Base-by-base conservation (phyloP, 2,329 filamentous ascomycete species). In the Apiospora saccharicola region DNA sequence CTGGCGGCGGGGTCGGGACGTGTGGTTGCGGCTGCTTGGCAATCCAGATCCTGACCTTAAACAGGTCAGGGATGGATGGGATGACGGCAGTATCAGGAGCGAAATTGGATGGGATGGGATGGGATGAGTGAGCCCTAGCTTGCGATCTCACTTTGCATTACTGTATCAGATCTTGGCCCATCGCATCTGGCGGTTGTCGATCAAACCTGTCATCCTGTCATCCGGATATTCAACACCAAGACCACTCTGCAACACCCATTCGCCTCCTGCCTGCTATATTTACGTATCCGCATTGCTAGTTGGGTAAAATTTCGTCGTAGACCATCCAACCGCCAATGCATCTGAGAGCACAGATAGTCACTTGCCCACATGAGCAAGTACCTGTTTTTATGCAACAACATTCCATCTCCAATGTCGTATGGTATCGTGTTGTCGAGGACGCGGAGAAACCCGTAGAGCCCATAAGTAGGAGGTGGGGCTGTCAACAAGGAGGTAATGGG, bases 151-250 rank as follows among this genome's bases (percentile, higher is more conserved):
- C 22, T 24, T 37, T 61, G 53, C 53, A 61, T 61, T 61, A 37
- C 53, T 61, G 53, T 61, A 61, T 61, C 53, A 61, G 57, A 64
- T 64, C 57, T 64, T 64, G 22, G 57, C 3, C 30, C 57, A 64
- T 64, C 57, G 57, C 57, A 64, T 64, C 57, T 37, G 57, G 57
- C 34, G 57, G 57, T 19, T 57, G 51, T 57, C 51, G 30, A 61
- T 61, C 53, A 61, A 61, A 61, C 53, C 53, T 61, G 53, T 61
- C 53, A 61, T 61, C 53, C 53, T 61, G 53, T 61, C 53, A 61
- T 61, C 30, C 53, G 30, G 30, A 19, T 61, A 61, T 64, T 34
- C 57, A 41, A 41, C 19, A 64, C 57, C 30, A 41, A 64, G 30
- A 19, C 22, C 16, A 30, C 26, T 30, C 26, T 30, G 26, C 26